Base-by-base conservation (phyloP, 305 asterid genomes). In the Solanum hybrid region DNA sequence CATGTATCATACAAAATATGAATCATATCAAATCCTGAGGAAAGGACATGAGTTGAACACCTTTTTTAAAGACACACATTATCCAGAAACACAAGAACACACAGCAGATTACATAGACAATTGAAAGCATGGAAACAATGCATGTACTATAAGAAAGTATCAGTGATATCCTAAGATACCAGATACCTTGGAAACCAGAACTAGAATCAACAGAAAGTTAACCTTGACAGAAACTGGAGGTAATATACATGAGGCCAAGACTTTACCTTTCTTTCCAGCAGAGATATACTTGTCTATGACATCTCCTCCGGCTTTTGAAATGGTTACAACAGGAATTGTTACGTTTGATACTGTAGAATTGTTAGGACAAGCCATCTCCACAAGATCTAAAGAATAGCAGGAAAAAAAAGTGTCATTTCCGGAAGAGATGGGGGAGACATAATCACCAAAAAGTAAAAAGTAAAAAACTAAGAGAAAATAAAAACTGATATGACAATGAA, bases 311-410 rank as follows among this genome's bases (percentile, higher is more conserved):
- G 96, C 94, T 93, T 93, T 95, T 27, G 99, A 92, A 86, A 96
- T 93, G 91, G 93, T 95, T 82, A 96, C 91, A 91, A 98, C 98
- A 88, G 98, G 99, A 89, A 98, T 96, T 20, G 95, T 92, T 91
- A 98, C 92, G 32, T 32, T 56, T 92, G 89, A 91, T 86, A 73
- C 88, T 22, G 96, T 94, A 36, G 90, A 95, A 89, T 95, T 93
- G 64, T 91, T 88, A 73, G 92, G 95, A 90, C 99, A 98, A 86
- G 93, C 95, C 98, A 98, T 98, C 97, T 96, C 98, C 90, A 94
- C 85, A 89, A 96, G 95, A 92, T 94, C 99, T 98, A 91, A 37
- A 80, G 81, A 91, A 91, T 90, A 92, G 80, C 92, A 94, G 88
- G 88, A 89, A 72, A 46, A 46, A 88, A 77, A 79, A 31, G 31